These are phyloP conservation scores for Vitis vinifera DNA, from an alignment of 164 flowering plant genomes.

Conservation along the genomic window DNA sequence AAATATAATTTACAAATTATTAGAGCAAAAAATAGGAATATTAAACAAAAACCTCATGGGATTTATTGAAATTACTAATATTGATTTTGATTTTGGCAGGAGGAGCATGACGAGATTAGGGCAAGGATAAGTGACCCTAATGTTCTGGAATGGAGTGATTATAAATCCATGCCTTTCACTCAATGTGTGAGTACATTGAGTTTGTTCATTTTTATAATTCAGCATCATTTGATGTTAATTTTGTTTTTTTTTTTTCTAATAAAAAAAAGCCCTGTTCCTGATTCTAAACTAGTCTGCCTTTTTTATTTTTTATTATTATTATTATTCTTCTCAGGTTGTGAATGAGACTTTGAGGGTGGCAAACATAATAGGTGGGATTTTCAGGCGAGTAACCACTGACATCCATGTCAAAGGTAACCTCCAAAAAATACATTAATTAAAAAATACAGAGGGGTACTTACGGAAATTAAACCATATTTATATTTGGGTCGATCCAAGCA, in stretches of 20 bases:
- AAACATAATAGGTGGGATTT: conserved; percentile 93
- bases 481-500: conserved; percentile 7
- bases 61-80: too few relatives aligned
- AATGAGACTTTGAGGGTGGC: conserved; percentile 88
- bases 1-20: too few relatives aligned
- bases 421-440: not conserved
- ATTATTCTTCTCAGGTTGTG: conserved; percentile 55
- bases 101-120: conserved; percentile 81
- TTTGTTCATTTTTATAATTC: too few relatives aligned
- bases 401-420: conserved; percentile 63
- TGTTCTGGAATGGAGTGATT: conserved; percentile 74
- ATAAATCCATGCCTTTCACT: conserved; percentile 92
- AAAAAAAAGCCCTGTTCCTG: too few relatives aligned
- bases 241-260: too few relatives aligned
- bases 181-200: conserved; percentile 74
- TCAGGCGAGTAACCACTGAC: conserved; percentile 71
- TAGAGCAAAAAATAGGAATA: too few relatives aligned
- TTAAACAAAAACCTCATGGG: too few relatives aligned
- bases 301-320: not conserved
- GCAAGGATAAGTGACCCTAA: conserved; percentile 38
- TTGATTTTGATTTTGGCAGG: conserved; percentile 34
- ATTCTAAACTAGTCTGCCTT: too few relatives aligned
- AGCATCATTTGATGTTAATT: too few relatives aligned
- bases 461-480: not conserved
- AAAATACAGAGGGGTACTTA: too few relatives aligned